Conservation (phyloP, 306 rosid genomes). For the Calophaca sinica region DNA sequence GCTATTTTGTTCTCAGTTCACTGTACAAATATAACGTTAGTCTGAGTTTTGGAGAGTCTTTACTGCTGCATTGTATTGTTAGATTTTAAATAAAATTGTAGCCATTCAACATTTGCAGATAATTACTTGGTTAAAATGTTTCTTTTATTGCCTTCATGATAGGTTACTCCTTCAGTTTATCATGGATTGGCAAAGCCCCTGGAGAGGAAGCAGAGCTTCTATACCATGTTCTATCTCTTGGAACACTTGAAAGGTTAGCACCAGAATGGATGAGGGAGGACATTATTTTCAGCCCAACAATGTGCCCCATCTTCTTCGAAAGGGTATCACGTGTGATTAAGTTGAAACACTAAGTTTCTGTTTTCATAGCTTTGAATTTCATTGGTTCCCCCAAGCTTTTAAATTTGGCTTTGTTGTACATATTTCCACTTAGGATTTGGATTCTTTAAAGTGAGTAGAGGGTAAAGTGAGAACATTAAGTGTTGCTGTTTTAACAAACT, state of each 20-base stretch:
- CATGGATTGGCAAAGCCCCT: constrained; percentile 61
- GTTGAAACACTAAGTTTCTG: constrained; percentile 42
- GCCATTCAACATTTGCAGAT: constrained; percentile 11
- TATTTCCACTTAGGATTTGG: constrained; percentile 4
- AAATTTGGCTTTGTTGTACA: constrained; percentile 32
- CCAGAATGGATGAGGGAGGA: constrained; percentile 96
- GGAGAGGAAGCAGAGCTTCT: constrained; percentile 68
- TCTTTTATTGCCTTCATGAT: constrained; percentile 39
- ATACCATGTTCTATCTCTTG: constrained; percentile 70
- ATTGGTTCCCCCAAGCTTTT: background rate
- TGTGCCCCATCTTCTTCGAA: constrained; percentile 84
- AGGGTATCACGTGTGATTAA: constrained; percentile 72
- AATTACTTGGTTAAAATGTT: constrained; percentile 13
- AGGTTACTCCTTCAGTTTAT: constrained; percentile 87
- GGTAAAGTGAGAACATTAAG: no score
- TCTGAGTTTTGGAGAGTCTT: background rate
- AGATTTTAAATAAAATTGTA: background rate
- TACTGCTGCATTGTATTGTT: background rate
- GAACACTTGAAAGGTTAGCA: constrained; percentile 84
- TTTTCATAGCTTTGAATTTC: constrained; percentile 4
- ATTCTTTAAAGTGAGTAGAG: no score
- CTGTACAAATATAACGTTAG: background rate
- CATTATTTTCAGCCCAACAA: constrained; percentile 80
- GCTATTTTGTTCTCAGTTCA: background rate
- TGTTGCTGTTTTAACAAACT: no score